A percentile compares a stretch with the other conserved stretches of the same genome.
These are phyloP conservation scores for Backusella morwellensis DNA, from an alignment of 192 early-diverging fungal genomes.

Conservation along the genomic window DNA sequence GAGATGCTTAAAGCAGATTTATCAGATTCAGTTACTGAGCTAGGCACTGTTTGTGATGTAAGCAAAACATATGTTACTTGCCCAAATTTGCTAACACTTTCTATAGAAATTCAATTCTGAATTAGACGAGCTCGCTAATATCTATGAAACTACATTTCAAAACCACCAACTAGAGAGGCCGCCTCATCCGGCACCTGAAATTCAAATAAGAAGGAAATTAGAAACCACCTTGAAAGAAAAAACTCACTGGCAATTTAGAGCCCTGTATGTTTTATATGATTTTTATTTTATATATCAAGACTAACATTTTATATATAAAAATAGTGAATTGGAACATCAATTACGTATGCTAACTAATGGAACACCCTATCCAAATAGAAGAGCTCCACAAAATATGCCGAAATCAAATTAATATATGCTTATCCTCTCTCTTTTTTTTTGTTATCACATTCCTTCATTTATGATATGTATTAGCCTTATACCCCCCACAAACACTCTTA, in stretches of 20 bases:
- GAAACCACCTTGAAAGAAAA: slow-evolving; percentile 14
- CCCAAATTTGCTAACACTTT: not conserved
- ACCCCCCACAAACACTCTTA: not conserved
- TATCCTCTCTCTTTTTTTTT: not conserved
- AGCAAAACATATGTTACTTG: not conserved
- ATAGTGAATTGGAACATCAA: slow-evolving; percentile 7
- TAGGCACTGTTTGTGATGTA: slow-evolving; percentile 12
- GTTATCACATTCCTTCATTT: not conserved
- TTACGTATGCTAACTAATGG: not conserved
- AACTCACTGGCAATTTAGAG: slow-evolving; percentile 15
- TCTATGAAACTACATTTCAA: not conserved
- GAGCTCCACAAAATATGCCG: not conserved
- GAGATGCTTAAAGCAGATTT: slow-evolving; percentile 5
- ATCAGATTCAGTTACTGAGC: not conserved
- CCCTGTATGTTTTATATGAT: not conserved
- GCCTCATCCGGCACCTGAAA: slow-evolving; percentile 17
- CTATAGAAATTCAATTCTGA: slow-evolving; percentile 8
- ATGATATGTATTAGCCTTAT: not conserved
- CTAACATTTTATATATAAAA: not conserved
- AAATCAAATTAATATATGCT: not conserved
- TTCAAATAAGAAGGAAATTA: slow-evolving; percentile 17
- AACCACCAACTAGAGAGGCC: not conserved
- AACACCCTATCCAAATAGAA: not conserved
- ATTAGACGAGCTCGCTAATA: not conserved
- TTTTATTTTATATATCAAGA: not conserved